Conservation (phyloP, 2,329 filamentous ascomycete genomes). For the Juglanconis juglandina region DNA sequence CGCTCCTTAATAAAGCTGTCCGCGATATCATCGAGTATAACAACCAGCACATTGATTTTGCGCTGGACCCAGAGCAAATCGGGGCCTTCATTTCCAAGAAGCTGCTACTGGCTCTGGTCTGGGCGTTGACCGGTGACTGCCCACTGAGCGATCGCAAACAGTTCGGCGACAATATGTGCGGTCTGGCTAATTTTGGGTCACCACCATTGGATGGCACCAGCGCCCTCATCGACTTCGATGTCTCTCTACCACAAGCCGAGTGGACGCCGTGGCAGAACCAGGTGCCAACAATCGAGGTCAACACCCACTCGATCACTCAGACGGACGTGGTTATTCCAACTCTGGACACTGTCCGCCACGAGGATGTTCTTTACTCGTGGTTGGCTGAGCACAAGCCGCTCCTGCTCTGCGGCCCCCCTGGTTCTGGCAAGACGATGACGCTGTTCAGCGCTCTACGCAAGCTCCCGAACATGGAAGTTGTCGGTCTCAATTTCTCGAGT, state of each 20-base stretch:
- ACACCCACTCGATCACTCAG: conserved; percentile 96
- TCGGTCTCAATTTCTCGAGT: conserved; percentile 98
- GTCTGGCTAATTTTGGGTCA: conserved; percentile 80
- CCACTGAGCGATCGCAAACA: conserved; percentile 80
- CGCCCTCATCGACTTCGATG: conserved; percentile 94
- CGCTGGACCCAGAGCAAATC: conserved; percentile 82
- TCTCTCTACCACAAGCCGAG: conserved; percentile 78
- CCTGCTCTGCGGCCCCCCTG: conserved; percentile 91
- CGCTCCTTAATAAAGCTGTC: conserved; percentile 88
- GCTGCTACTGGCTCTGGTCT: conserved; percentile 84
- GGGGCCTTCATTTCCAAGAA: conserved; percentile 92
- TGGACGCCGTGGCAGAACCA: conserved; percentile 95
- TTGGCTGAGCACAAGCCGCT: conserved; percentile 97
- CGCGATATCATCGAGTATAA: conserved; percentile 95
- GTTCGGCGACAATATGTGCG: conserved; percentile 82
- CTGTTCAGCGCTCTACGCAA: conserved; percentile 96
- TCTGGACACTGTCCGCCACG: conserved; percentile 92
- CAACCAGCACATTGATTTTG: conserved; percentile 88
- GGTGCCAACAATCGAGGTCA: conserved; percentile 91
- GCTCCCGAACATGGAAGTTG: conserved; percentile 97
- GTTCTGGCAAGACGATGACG: conserved; percentile 99
- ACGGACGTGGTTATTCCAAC: conserved; percentile 99
- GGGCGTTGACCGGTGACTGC: conserved; percentile 95
- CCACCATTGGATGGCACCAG: conserved; percentile 73
- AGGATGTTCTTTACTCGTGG: conserved; percentile 99